Base-by-base conservation (phyloP, 441 rosid genomes). In the Gossypium lobatum region DNA sequence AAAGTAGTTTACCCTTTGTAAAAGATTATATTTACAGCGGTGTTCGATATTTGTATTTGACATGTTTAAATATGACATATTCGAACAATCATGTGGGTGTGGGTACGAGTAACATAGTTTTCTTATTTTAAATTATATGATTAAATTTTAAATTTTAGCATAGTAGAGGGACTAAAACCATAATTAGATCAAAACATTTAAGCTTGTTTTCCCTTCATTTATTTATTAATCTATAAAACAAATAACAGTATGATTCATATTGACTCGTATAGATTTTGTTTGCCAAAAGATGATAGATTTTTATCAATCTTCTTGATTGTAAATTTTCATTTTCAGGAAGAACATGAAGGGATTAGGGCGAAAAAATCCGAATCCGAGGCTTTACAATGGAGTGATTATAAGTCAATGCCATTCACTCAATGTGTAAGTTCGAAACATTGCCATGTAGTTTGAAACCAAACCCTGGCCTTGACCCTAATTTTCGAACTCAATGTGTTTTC, bases 351-450 rank as follows among this genome's bases (percentile, higher is more conserved):
- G 79, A 90, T 95, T n/a, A 90, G 92, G 64, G 88, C 85, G 14
- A 84, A 39, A 81, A 93, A 89, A 78, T 75, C 73, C 6, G 85
- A 82, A 34, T 59, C 81, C 0, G 83, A 84, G 57, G 86, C 83
- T 48, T 89, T 95, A 11, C 91, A 87, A 69, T 95, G 99, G 99
- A 82, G 74, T 73, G 99, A 95, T 79, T 95, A 95, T 78, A 95
- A 93, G 83, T 87, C 98, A n/a, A 95, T 95, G 99, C 88, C 93
- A 10, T 95, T 95, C 84, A 95, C 99, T 66, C 99, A 90, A 77
- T 93, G 98, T 75, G 99, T 95, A 82, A 87, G 99, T 77, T 6
- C 16, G 60, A 5, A 0, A 7, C 20, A 58, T 71, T 71, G 37
- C 13, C 20, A 11, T 37, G 37, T 31, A 31, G 37, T 31, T 31